Conservation (phyloP, 192 early-diverging fungal genomes). For the Paraglomus brasilianum region DNA sequence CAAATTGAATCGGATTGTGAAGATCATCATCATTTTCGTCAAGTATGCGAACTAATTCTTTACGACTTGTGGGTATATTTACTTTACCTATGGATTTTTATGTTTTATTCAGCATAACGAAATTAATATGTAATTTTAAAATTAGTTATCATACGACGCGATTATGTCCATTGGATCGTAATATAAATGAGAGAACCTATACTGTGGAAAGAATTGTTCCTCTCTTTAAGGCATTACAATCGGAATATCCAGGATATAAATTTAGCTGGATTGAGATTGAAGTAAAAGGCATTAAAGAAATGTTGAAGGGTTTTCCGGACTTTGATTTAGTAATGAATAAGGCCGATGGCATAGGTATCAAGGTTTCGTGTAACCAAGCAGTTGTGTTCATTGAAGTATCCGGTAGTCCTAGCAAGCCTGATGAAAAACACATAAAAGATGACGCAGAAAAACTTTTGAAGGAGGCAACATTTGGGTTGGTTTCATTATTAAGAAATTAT, state of each 20-base stretch:
- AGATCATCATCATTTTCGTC: no score
- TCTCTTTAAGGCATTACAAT: slow-evolving; percentile 27
- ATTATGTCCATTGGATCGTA: slow-evolving; percentile 2
- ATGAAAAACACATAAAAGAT: background rate
- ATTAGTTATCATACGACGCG: slow-evolving; percentile 7
- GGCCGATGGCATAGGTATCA: slow-evolving; percentile 11
- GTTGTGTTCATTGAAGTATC: slow-evolving; percentile 18
- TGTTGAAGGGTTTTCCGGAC: slow-evolving; percentile 13
- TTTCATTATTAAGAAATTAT: slow-evolving; percentile 22
- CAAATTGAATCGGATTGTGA: no score
- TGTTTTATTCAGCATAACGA: no score
- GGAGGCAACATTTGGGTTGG: slow-evolving; percentile 22
- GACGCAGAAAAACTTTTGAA: slow-evolving; percentile 12
- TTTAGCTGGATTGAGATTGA: slow-evolving; percentile 24
- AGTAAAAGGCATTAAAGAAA: slow-evolving; percentile 7
- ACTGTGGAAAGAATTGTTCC: slow-evolving; percentile 21
- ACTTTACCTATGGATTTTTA: background rate
- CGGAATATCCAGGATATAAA: slow-evolving; percentile 7
- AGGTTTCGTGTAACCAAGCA: slow-evolving; percentile 17
- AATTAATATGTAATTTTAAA: background rate
- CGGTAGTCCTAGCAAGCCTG: background rate
- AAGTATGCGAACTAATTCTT: slow-evolving; percentile 20
- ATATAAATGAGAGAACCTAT: slow-evolving; percentile 18
- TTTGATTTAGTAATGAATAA: slow-evolving; percentile 28
- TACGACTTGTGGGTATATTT: slow-evolving; percentile 19